phyloP scores from a whole-genome alignment of 2,329 filamentous ascomycete genomes.

The Acrodontium crateriforme region DNA sequence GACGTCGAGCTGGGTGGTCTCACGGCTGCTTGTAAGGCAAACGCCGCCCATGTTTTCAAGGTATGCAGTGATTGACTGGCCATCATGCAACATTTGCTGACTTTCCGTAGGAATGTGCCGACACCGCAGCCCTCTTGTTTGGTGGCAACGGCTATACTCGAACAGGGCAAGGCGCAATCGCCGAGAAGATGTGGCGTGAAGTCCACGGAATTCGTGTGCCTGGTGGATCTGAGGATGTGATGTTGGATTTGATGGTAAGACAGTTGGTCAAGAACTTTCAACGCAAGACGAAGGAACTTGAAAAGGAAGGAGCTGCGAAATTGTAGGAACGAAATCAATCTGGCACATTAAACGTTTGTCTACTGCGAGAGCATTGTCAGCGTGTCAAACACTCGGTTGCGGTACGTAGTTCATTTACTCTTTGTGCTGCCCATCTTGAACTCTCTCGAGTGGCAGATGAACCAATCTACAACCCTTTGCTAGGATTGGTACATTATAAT shows the following conservation, averaged over 20 bases:
- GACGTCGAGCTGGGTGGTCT: conserved; percentile 55
- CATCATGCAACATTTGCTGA: not conserved
- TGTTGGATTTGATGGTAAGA: conserved; percentile 54
- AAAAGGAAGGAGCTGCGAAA: conserved; percentile 30
- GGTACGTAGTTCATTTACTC: too few relatives aligned
- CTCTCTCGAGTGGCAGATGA: too few relatives aligned
- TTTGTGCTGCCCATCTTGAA: too few relatives aligned
- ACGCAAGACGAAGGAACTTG: conserved; percentile 40
- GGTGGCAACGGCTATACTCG: conserved; percentile 61
- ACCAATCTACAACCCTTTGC: too few relatives aligned
- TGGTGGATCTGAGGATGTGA: conserved; percentile 58
- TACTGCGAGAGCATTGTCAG: too few relatives aligned
- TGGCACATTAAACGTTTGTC: too few relatives aligned
- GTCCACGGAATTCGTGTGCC: conserved; percentile 19
- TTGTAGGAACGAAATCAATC: too few relatives aligned
- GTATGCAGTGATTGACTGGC: not conserved
- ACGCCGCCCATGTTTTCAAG: conserved; percentile 56
- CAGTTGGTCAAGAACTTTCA: conserved; percentile 59
- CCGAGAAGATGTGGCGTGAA: conserved; percentile 44
- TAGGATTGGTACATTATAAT: too few relatives aligned
- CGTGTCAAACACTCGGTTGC: too few relatives aligned
- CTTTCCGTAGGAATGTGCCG: conserved; percentile 45
- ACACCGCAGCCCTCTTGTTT: conserved; percentile 55
- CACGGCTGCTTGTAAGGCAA: conserved; percentile 59
- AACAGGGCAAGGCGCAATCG: conserved; percentile 55